These are phyloP conservation scores for Stenogyne calaminthoides DNA, from an alignment of 305 asterid genomes.

Conservation along the genomic window DNA sequence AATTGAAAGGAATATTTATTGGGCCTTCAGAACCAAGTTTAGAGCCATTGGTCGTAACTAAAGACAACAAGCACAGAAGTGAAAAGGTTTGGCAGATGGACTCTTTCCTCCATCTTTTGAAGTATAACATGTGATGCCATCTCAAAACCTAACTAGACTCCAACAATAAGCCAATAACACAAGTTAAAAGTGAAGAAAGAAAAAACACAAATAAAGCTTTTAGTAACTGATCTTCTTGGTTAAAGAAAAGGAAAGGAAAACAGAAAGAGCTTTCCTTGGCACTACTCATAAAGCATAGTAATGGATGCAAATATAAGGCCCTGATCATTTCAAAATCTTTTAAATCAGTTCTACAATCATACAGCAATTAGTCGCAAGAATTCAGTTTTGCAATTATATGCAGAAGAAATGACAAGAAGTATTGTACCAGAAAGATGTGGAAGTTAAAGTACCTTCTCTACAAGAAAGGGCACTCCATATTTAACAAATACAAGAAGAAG, in stretches of 20 bases:
- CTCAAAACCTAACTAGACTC: neutral
- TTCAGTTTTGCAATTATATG: neutral
- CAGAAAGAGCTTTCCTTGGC: neutral
- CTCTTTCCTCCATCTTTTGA: conserved; percentile 1
- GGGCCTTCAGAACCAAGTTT: conserved; percentile 4
- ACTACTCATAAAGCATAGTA: neutral
- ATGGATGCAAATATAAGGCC: neutral
- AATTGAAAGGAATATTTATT: neutral
- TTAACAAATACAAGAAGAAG: conserved; percentile 53
- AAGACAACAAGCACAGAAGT: neutral
- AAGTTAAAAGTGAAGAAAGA: neutral
- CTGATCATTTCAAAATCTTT: neutral
- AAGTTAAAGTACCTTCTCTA: conserved; percentile 68
- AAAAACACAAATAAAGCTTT: neutral
- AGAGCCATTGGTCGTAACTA: neutral
- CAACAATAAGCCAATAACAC: neutral
- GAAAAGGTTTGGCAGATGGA: neutral
- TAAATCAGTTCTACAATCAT: neutral
- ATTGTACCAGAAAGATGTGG: conserved; percentile 9
- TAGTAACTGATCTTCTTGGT: neutral
- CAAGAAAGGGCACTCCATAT: conserved; percentile 82
- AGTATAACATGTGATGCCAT: neutral
- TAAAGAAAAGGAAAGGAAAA: neutral
- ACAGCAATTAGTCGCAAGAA: neutral
- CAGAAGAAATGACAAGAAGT: conserved; percentile 19